phyloP scores from a whole-genome alignment of 1,139 yeast species.

The Blastobotrys serpentis region DNA sequence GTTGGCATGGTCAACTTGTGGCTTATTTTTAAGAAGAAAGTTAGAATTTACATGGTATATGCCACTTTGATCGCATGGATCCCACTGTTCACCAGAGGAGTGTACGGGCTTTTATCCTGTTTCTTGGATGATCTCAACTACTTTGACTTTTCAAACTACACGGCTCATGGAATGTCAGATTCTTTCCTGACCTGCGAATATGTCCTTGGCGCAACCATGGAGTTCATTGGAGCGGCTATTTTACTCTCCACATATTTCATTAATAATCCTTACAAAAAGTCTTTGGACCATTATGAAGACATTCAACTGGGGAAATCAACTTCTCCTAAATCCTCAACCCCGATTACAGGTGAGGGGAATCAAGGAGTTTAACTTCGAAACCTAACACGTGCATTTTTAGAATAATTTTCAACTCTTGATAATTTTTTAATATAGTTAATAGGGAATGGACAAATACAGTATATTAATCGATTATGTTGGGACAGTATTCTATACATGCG shows the following conservation, averaged over 20 bases:
- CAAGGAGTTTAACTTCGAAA: too few species aligned
- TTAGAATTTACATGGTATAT: conserved; percentile 15
- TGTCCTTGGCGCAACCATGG: conserved; percentile 26
- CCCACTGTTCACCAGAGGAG: conserved; percentile 29
- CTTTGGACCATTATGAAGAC: conserved; percentile 2
- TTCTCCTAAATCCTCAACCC: not conserved
- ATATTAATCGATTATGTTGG: too few species aligned
- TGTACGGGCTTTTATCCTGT: conserved; percentile 28
- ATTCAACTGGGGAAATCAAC: too few species aligned
- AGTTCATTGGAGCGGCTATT: conserved; percentile 17
- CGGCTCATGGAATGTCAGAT: conserved; percentile 19
- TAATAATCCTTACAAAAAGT: conserved; percentile 11
- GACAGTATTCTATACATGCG: too few species aligned
- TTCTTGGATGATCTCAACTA: conserved; percentile 22
- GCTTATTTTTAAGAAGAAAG: conserved; percentile 15
- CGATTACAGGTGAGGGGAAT: not conserved
- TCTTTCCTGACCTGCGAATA: conserved; percentile 25
- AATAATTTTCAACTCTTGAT: too few species aligned
- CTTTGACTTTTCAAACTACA: conserved; percentile 24
- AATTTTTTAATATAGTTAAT: too few species aligned
- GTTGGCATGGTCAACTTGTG: conserved; percentile 10
- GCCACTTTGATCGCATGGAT: conserved; percentile 28
- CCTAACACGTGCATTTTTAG: too few species aligned
- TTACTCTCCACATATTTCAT: conserved; percentile 14
- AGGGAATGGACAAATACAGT: too few species aligned